Base-by-base conservation (phyloP, 805 yeast genomes). In the Lipomyces yamanashiensis region DNA sequence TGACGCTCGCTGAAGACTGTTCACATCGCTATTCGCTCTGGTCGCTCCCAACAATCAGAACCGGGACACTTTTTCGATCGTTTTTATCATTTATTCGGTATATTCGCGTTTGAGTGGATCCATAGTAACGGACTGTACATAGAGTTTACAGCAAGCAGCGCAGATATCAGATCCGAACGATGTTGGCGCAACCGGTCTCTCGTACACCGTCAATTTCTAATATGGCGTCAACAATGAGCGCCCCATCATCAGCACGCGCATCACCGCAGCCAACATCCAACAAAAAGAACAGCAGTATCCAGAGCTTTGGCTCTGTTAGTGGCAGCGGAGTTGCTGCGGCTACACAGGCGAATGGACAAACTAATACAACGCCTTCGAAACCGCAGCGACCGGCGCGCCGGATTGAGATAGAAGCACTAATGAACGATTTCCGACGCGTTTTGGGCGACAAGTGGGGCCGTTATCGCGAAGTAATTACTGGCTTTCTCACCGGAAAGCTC, bases 401-500 rank as follows among this genome's bases (percentile, higher is more conserved):
- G 67, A 76, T 87, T 21, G 89, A 87, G 55, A 80, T 88, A n/a
- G 88, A 86, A 60, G 71, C 75, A 0, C 79, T 92, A 62, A 90
- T 92, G 72, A 81, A 83, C 43, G 90, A 88, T 59, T 85, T 95
- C 66, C 92, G 90, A 67, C 81, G 81, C 58, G 81, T 82, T 64
- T 75, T 93, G 63, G 98, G 97, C 1, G 79, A 82, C 51, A 84
- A 85, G 54, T 93, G 99, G 99, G 93, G 88, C 66, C 83, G 82
- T 63, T 93, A 93, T 75, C 92, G 96, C 67, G 88, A 87, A 61
- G 81, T 90, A 5, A 82, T 95, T 28, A 86, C 93, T 56, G 78
- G 84, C 58, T 93, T 92, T 71, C 79, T 93, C 44, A 75, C 67
- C 34, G 72, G 71, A 1, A 88, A 87, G 73, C 78, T 92, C 19